Conservation (phyloP, 2,329 filamentous ascomycete genomes). For the Sporothrix protearum region DNA sequence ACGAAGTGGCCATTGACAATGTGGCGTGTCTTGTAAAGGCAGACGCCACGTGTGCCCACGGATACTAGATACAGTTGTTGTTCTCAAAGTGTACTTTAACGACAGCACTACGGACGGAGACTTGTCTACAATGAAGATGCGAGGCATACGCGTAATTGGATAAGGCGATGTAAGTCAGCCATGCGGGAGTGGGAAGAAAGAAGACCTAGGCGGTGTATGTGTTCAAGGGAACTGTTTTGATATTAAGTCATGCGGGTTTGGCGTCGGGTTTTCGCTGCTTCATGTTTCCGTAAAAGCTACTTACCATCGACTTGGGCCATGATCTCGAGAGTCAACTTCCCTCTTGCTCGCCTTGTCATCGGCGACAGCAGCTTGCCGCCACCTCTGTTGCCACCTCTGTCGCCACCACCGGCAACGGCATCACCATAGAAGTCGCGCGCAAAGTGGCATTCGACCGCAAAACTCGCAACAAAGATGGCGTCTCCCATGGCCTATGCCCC, state of each 20-base stretch:
- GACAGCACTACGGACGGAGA: too few relatives aligned
- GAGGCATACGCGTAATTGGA: too few relatives aligned
- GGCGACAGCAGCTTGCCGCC: background rate
- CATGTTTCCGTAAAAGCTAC: too few relatives aligned
- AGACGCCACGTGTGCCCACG: background rate
- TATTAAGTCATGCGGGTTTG: too few relatives aligned
- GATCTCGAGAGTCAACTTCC: background rate
- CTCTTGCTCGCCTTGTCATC: background rate
- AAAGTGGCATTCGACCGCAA: slow-evolving; percentile 3
- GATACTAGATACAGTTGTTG: background rate
- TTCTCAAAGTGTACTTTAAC: background rate
- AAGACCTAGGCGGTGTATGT: too few relatives aligned
- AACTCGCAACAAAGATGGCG: slow-evolving; percentile 1
- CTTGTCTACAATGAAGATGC: too few relatives aligned
- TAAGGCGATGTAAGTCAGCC: background rate
- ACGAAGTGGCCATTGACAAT: too few relatives aligned
- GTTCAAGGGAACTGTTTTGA: too few relatives aligned
- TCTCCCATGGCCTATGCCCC: slow-evolving; percentile 14
- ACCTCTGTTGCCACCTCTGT: background rate
- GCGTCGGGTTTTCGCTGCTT: too few relatives aligned
- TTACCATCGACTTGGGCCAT: too few relatives aligned
- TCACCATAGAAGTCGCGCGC: background rate
- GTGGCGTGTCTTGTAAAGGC: too few relatives aligned
- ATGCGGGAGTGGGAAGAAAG: background rate
- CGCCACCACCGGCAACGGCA: background rate